These are phyloP conservation scores for Caulochytrium protostelioides DNA, from an alignment of 371 early-diverging fungal species.

Conservation along the genomic window DNA sequence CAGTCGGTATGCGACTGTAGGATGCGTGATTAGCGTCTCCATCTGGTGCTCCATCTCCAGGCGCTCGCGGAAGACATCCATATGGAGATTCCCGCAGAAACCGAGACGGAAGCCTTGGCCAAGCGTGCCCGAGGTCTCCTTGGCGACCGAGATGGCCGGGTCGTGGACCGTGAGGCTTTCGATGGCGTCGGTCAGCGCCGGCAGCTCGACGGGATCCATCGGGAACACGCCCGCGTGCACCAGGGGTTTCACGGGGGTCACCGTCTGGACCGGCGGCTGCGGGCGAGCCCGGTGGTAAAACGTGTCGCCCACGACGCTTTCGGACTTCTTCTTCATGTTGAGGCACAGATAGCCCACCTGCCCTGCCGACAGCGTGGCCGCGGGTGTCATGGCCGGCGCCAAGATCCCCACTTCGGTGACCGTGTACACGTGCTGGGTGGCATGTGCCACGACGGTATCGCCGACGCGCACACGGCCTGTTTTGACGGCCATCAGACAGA, in stretches of 20 bases:
- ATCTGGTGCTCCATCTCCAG: slow-evolving; percentile 89
- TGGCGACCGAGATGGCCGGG: slow-evolving; percentile 65
- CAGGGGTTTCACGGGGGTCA: slow-evolving; percentile 73
- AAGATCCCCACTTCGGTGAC: slow-evolving; percentile 84
- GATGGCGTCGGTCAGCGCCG: slow-evolving; percentile 82
- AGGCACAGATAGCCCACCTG: slow-evolving; percentile 87
- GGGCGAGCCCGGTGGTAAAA: slow-evolving; percentile 59
- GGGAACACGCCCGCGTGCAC: slow-evolving; percentile 90
- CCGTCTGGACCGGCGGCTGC: no score
- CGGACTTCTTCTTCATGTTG: slow-evolving; percentile 77
- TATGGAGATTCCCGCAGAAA: slow-evolving; percentile 83
- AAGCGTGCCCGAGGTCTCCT: slow-evolving; percentile 62
- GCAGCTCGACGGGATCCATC: slow-evolving; percentile 63
- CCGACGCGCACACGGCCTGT: slow-evolving; percentile 19
- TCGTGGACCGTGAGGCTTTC: slow-evolving; percentile 63
- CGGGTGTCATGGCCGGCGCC: slow-evolving; percentile 66
- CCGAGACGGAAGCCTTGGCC: slow-evolving; percentile 95
- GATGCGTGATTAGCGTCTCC: no score
- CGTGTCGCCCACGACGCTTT: slow-evolving; percentile 92
- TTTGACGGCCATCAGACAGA: slow-evolving; percentile 64
- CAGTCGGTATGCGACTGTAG: no score
- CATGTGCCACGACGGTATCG: slow-evolving; percentile 54
- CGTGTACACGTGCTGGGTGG: slow-evolving; percentile 58
- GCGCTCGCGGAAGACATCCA: slow-evolving; percentile 92
- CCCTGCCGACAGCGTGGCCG: slow-evolving; percentile 62